phyloP scores from a whole-genome alignment of 352 stramenopile species.

The Vaucheria bursata region DNA sequence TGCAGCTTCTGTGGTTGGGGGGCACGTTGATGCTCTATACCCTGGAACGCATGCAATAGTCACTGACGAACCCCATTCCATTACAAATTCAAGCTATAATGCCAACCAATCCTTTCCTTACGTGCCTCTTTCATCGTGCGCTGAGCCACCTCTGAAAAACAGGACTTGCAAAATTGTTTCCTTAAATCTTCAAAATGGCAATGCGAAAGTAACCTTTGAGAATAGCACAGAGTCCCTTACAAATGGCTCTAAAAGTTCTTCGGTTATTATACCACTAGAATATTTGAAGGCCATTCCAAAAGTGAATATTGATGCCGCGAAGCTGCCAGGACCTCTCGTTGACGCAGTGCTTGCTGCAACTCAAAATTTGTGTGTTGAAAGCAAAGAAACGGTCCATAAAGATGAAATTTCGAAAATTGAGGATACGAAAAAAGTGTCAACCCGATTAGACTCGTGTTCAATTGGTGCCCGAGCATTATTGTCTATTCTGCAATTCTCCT shows the following conservation, averaged over 20 bases:
- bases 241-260: background rate
- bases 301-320: conserved; percentile 14
- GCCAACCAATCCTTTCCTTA: too few relatives aligned
- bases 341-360: conserved; percentile 20
- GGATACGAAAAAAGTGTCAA: too few relatives aligned
- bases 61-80: too few relatives aligned
- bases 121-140: too few relatives aligned
- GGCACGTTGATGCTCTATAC: conserved; percentile 36
- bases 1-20: conserved; percentile 31
- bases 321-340: conserved; percentile 18
- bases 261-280: conserved; percentile 14
- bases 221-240: too few relatives aligned
- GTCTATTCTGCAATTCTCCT: conserved; percentile 16
- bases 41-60: conserved; percentile 13
- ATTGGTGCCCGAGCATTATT: too few relatives aligned
- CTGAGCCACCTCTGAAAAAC: background rate
- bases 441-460: too few relatives aligned
- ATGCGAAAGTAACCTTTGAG: conserved; percentile 24
- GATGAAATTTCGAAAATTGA: too few relatives aligned
- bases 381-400: too few relatives aligned
- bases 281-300: conserved; percentile 28
- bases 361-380: conserved; percentile 35
- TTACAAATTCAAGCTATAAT: too few relatives aligned
- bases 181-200: conserved; percentile 17
- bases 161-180: conserved; percentile 23